phyloP scores from a whole-genome alignment of 805 yeast species.

The Tetrapisispora taiwanensis region DNA sequence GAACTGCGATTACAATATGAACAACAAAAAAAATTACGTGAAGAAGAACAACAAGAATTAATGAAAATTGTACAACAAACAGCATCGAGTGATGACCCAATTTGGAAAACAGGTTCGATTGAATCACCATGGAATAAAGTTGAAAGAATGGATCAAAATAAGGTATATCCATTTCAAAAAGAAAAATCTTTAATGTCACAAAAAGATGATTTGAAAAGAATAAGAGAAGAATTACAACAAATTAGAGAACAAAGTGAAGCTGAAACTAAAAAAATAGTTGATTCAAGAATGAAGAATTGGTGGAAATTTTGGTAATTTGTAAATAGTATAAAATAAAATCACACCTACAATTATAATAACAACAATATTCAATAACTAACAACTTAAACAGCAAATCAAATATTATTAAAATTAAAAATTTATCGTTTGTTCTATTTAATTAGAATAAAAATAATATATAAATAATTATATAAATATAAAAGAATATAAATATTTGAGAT shows the following conservation, averaged over 20 bases:
- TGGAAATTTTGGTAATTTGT: slow-evolving; percentile 20
- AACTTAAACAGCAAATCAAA: too few species aligned
- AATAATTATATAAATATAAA: slow-evolving; percentile 1
- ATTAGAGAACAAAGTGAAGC: slow-evolving; percentile 32
- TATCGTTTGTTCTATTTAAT: not conserved
- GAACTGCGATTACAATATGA: slow-evolving; percentile 72
- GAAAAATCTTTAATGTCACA: slow-evolving; percentile 28
- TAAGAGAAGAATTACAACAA: slow-evolving; percentile 31
- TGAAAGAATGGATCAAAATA: slow-evolving; percentile 25
- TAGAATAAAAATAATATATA: not conserved
- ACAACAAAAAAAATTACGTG: slow-evolving; percentile 48
- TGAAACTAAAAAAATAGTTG: slow-evolving; percentile 28
- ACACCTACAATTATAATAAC: too few species aligned
- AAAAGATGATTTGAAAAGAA: slow-evolving; percentile 25
- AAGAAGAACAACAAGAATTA: slow-evolving; percentile 57
- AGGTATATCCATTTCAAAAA: slow-evolving; percentile 33
- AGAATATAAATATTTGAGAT: slow-evolving; percentile 1
- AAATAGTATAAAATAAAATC: too few species aligned
- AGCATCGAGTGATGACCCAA: slow-evolving; percentile 60
- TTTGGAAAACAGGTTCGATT: slow-evolving; percentile 72
- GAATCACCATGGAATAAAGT: slow-evolving; percentile 54
- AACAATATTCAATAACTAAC: too few species aligned
- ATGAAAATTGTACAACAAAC: slow-evolving; percentile 59
- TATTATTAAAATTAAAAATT: too few species aligned
- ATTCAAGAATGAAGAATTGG: slow-evolving; percentile 25